Evolutionary conservation across 192 early-diverging fungal genomes (phyloP), one percentile per base, ranked within the genome.

Genomic region (Pilaira anomala): DNA sequence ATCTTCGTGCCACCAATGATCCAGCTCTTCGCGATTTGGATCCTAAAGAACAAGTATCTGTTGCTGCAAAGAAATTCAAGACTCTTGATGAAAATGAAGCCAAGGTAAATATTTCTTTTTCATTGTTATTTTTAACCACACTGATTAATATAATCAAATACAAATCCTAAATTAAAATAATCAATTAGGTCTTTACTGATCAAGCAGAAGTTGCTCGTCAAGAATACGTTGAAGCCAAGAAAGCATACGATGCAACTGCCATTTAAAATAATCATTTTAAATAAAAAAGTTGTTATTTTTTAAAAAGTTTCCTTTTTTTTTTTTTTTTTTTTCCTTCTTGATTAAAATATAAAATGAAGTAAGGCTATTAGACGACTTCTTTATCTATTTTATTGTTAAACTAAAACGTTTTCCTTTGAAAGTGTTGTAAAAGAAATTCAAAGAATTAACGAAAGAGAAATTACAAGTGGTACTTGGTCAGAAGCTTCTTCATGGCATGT

Each of bases 401-500:
- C 44, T 62, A 24, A 29, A 36, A 48, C 42, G 45, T 18, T 39
- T 36, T 26, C 7, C 3, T 46, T 9, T 39, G 24, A 9, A 63
- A 93, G 91, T 69, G 88, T 88, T 25, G 83, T 93, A 25, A 88
- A 91, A 51, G 91, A 92, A 69, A 94, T 97, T 66, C 81, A 89
- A 61, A 76, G 88, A 28, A 81, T 97, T 21, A 97, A 97, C 69
- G 76, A 77, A 28, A 67, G 63, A 16, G 94, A 97, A 75, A 68
- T 84, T 14, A 30, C 52, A 22, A 74, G 67, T 3, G 79, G 81
- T 1, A 77, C 80, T 53, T 78, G 80, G n/a, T 76, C 76, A 13
- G 75, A 74, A 21, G 55, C 73, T 1, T 86, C 78, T 28, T 97
- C 95, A 2, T 97, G 95, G 95, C 93, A 95, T 69, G 85, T 85